phyloP scores from a whole-genome alignment of 495 filamentous ascomycete species.

The Penicillium bovifimosum region DNA sequence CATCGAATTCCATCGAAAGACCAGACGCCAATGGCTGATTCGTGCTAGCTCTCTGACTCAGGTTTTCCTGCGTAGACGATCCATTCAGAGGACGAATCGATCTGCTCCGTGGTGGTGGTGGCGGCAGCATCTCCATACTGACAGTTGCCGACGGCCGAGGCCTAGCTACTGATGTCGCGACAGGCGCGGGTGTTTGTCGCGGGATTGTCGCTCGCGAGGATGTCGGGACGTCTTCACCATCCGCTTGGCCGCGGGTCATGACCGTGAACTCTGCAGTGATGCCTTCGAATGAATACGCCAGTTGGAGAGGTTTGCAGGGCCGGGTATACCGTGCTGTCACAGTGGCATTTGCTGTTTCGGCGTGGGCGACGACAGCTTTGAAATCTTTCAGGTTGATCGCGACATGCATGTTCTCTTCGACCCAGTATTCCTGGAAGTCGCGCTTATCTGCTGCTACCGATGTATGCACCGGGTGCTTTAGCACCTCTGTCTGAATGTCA shows the following conservation, averaged over 20 bases:
- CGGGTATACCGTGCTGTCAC: conserved; percentile 74
- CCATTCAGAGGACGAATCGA: conserved; percentile 36
- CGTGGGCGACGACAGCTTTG: conserved; percentile 81
- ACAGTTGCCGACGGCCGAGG: conserved; percentile 4
- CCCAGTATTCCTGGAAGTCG: conserved; percentile 79
- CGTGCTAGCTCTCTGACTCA: conserved; percentile 21
- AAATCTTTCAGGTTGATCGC: conserved; percentile 93
- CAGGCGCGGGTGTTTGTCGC: conserved; percentile 25
- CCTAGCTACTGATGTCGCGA: conserved; percentile 18
- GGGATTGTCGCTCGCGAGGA: conserved; percentile 29
- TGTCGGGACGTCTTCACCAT: conserved; percentile 34
- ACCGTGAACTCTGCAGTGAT: conserved; percentile 81
- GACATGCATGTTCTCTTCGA: conserved; percentile 77
- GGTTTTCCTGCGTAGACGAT: conserved; percentile 25
- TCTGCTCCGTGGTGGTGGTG: conserved; percentile 20
- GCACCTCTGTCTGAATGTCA: conserved; percentile 53
- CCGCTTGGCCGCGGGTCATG: conserved; percentile 85
- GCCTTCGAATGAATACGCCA: conserved; percentile 70
- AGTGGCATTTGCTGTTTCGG: conserved; percentile 63
- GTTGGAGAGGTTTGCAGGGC: conserved; percentile 76
- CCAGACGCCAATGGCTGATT: conserved; percentile 46
- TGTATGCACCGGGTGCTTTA: conserved; percentile 92
- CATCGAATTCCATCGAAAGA: conserved; percentile 61
- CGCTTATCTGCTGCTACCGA: conserved; percentile 78
- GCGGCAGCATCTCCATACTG: conserved; percentile 30